Base-by-base conservation (phyloP, 1,284 basidiomycete species). In the Fistulina hepatica region DNA sequence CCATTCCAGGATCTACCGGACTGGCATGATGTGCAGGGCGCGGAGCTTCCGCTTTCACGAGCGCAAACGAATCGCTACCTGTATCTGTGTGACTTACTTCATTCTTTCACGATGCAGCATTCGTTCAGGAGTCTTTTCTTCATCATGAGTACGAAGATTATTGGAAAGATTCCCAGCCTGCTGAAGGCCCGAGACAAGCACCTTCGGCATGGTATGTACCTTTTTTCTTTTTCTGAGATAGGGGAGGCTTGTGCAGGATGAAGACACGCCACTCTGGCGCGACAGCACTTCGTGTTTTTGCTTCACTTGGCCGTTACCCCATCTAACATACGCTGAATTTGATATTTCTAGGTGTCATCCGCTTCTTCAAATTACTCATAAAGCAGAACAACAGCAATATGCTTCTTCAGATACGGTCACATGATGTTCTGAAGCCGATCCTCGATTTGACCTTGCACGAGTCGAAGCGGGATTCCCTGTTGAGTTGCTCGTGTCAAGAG, bases 401-500 rank as follows among this genome's bases (percentile, higher is more conserved):
- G 43, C 80, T 86, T 51, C 73, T 73, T 26, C 82, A 91, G 54
- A 68, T 97, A 34, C 74, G 84, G 56, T 93, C 93, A 64, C 71
- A 85, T 46, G 86, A 92, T 49, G 64, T 92, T 15, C 67, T 95
- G 44, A 73, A 76, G 45, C 84, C 89, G 5, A 77, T 97, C 42
- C 61, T 97, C 37, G 78, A 86, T 40, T 63, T 97, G 41, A 81
- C 90, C 20, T 57, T 83, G 23, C 72, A 73, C 36, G 94, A 97
- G 59, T 82, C 82, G 21, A 68, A 70, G 33, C 71, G 85, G 42
- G 94, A 98, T 60, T 98, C 94, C 58, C 71, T 99, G 46, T 67
- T 98, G 32, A 85, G 81, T 51, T 93, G 91, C 46, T 88, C 93
- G 13, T 97, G 90, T 64, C 81, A 95, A 52, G 94, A 98, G 55